Base-by-base conservation (phyloP, 2,329 filamentous ascomycete species). In the Xenosphaeropsis pyriputrescens region DNA sequence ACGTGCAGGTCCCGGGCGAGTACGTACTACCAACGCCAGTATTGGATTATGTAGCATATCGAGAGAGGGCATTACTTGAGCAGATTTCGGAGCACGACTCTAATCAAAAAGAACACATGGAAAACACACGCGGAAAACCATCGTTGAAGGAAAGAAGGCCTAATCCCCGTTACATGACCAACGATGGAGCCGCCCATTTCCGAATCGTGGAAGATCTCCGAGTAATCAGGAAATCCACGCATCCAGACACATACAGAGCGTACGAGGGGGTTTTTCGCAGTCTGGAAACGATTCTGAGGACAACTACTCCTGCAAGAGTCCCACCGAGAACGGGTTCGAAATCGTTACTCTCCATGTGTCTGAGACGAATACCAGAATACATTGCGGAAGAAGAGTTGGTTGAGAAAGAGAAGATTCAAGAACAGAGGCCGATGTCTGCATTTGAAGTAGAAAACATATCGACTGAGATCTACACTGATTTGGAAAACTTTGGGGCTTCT, bases 281-380 rank as follows among this genome's bases (percentile, higher is more conserved):
- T 2, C 41, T 69, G 12, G 63, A 68, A 34, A 52, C 60, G 5
- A 50, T 70, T 17, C 51, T 70, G 3, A 57, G 56, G 30, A 58
- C 62, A 4, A 68, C 65, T 14, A 50, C 33, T 22, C 38, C 38
- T 8, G 12, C 36, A n/a, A 29, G 43, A 11, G 41, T 44, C 35
- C 18, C 35, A n/a, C 40, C 43, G 7, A 19, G 30, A 36, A 49
- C 43, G 42, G 57, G 50, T 15, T 40, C 55, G 4, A 60, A 55
- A 18, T 67, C 66, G 4, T 54, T 72, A 8, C 42, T 71, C 14
- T 60, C 61, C 15, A 64, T 67, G 59, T 68, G 65, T 40, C 55
- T 72, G 5, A 57, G 61, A 37, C 61, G 58, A 41, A 54, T 72
- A 12, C 68, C 68, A 1, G 54, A 56, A 13, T 69, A 64, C 43